These are phyloP conservation scores for Pisolithus tinctorius DNA, from an alignment of 768 basidiomycete species.

Conservation along the genomic window DNA sequence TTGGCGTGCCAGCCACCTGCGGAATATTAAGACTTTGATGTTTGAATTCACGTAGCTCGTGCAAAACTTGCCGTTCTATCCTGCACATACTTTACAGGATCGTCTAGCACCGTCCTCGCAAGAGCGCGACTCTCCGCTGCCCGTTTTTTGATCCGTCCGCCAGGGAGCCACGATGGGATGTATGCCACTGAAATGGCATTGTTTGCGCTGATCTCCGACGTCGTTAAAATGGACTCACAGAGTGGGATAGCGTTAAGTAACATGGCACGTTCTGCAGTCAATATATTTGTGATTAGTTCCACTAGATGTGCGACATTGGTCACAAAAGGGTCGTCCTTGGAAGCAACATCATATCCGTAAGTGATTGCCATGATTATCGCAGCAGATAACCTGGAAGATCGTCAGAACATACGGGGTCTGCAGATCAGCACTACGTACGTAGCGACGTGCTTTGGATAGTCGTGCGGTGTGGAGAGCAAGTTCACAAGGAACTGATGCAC, in stretches of 20 bases:
- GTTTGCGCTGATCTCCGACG: not conserved
- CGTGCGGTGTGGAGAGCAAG: not conserved
- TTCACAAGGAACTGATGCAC: not conserved
- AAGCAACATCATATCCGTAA: constrained; percentile 6
- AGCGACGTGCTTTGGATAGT: not conserved
- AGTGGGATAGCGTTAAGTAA: constrained; percentile 9
- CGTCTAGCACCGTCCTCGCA: not conserved
- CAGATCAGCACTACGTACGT: not conserved
- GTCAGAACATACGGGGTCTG: not conserved
- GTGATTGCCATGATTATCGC: constrained; percentile 5
- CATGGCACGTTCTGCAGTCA: constrained; percentile 3
- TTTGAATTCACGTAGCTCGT: not conserved
- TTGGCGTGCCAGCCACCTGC: constrained; percentile 3
- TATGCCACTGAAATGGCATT: constrained; percentile 10
- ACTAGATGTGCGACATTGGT: not conserved
- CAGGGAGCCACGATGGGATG: constrained; percentile 18
- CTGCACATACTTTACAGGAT: constrained; percentile 15
- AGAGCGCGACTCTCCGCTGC: not conserved
- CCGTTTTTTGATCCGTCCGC: constrained; percentile 1
- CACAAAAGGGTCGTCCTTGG: constrained; percentile 8
- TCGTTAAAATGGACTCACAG: constrained; percentile 8
- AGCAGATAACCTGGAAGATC: not conserved
- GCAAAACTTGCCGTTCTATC: constrained; percentile 2
- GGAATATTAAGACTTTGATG: not conserved
- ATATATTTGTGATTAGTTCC: not conserved